phyloP scores from a whole-genome alignment of 257 asterid genomes.

The Plantago ovata region DNA sequence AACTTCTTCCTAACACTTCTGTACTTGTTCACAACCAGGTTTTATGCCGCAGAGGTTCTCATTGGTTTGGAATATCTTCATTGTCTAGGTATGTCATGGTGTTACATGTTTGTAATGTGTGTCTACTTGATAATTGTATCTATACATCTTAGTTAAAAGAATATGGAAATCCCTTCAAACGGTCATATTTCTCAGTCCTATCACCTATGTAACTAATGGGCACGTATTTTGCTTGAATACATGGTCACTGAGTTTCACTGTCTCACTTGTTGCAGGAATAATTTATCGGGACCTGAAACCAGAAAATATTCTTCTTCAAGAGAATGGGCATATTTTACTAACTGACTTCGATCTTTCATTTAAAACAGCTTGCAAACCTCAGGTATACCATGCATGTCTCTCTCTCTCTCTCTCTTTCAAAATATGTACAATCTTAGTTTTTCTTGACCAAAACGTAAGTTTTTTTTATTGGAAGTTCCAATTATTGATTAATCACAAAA shows the following conservation, averaged over 20 bases:
- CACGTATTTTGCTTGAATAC: not conserved
- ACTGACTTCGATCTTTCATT: constrained; percentile 92
- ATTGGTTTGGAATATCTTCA: constrained; percentile 96
- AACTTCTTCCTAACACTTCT: not conserved
- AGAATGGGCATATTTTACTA: constrained; percentile 76
- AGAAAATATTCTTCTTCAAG: constrained; percentile 82
- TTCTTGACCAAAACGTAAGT: not conserved
- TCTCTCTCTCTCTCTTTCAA: no score
- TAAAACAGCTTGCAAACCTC: constrained; percentile 80
- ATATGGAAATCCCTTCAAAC: not conserved
- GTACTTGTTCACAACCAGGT: constrained; percentile 47
- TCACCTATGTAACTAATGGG: not conserved
- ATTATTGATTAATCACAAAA: no score
- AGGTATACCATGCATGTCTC: constrained; percentile 39
- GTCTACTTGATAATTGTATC: not conserved
- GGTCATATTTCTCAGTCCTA: not conserved
- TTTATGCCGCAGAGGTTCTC: constrained; percentile 92
- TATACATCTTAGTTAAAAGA: not conserved
- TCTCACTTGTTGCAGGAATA: constrained; percentile 55
- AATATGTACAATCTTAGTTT: no score
- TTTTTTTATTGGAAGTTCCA: not conserved
- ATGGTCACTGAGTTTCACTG: constrained; percentile 6
- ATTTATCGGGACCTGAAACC: constrained; percentile 94
- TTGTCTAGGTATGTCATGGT: constrained; percentile 69
- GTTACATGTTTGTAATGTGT: not conserved